Conservation (phyloP, 805 yeast species). For the Metschnikowia reukaufii region DNA sequence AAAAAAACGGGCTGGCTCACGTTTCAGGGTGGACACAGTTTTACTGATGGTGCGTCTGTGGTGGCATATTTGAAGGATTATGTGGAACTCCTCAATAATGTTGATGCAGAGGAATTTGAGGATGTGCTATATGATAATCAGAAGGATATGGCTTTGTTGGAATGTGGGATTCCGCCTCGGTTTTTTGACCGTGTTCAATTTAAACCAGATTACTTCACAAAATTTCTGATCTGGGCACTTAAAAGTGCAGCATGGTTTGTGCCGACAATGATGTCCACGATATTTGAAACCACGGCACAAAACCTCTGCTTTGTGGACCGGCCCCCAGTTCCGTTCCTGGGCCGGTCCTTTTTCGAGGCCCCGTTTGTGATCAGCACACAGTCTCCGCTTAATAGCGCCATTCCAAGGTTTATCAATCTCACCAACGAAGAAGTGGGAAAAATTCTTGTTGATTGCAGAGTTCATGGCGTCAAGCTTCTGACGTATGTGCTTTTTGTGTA, state of each 20-base stretch:
- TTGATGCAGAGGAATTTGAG: background rate
- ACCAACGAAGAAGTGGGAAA: background rate
- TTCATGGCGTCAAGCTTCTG: conserved; percentile 6
- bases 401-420: conserved; percentile 1
- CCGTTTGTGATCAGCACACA: background rate
- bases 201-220: background rate
- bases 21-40: conserved; percentile 3
- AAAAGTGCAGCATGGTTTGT: background rate
- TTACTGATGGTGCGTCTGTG: conserved; percentile 9
- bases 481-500: conserved; percentile 6
- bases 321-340: background rate
- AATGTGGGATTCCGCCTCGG: conserved; percentile 2
- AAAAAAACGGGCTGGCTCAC: conserved; percentile 5
- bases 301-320: conserved; percentile 5
- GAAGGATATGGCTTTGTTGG: conserved; percentile 3
- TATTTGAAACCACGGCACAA: conserved; percentile 2
- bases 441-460: conserved; percentile 1
- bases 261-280: background rate
- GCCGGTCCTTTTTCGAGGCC: conserved; percentile 3
- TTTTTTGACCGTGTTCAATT: background rate
- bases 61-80: conserved; percentile 9
- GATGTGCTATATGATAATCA: background rate
- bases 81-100: conserved; percentile 4
- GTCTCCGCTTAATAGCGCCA: conserved; percentile 4
- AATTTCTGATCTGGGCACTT: background rate